phyloP scores from a whole-genome alignment of 2,329 filamentous ascomycete species.

The Xylaria polymorpha region DNA sequence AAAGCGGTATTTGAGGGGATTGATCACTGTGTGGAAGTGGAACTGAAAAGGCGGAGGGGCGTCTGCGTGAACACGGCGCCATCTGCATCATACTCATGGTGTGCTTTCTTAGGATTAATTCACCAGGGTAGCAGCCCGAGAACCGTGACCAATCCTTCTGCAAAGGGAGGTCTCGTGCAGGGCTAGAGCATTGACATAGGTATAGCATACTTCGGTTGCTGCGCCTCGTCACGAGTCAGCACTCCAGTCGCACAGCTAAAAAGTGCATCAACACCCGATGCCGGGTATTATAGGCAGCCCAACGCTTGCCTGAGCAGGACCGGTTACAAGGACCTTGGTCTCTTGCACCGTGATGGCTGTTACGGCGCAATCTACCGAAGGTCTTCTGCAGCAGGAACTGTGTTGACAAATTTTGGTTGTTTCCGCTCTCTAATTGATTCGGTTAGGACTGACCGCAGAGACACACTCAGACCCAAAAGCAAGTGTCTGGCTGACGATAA shows the following conservation, averaged over 20 bases:
- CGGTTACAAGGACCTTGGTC: neutral
- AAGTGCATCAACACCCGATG: slow-evolving; percentile 23
- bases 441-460: neutral
- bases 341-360: neutral
- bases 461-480: neutral
- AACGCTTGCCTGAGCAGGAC: neutral
- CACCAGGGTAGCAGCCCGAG: slow-evolving; percentile 12
- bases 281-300: slow-evolving; percentile 8
- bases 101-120: slow-evolving; percentile 1
- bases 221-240: slow-evolving; percentile 16
- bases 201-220: neutral
- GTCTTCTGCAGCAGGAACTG: slow-evolving; percentile 2
- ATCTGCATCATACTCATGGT: slow-evolving; percentile 2
- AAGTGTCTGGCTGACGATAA: slow-evolving; percentile 3
- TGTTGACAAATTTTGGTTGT: neutral
- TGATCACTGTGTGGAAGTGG: neutral
- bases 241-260: slow-evolving; percentile 18
- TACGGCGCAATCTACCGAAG: neutral
- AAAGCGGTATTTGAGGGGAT: neutral
- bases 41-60: slow-evolving; percentile 11
- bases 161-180: slow-evolving; percentile 12
- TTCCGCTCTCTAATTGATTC: neutral
- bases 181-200: neutral
- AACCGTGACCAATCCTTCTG: slow-evolving; percentile 18
- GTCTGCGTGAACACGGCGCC: slow-evolving; percentile 14